Base-by-base conservation (phyloP, 495 filamentous ascomycete genomes). In the Penicillium roqueforti region DNA sequence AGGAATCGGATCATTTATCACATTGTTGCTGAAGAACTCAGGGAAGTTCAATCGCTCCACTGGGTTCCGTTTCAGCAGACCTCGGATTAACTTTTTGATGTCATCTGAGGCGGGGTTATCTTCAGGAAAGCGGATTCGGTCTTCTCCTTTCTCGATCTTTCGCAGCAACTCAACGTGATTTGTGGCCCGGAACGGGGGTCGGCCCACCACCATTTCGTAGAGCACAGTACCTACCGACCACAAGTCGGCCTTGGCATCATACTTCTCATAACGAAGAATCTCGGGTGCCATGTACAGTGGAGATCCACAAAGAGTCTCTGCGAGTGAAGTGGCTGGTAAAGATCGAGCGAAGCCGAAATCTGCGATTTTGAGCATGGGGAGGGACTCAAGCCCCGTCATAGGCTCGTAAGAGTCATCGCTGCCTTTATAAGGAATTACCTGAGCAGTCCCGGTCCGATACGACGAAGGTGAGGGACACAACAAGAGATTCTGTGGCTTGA, bases 231-330 rank as follows among this genome's bases (percentile, higher is more conserved):
- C 93, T 34, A 96, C 88, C 19, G 93, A 98, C 93, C 93, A 98
- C 32, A 98, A 73, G 76, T 98, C 93, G 37, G 91, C 93, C 66
- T 92, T 95, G 40, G 92, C 90, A 73, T 96, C 92, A 68, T 98
- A 98, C 67, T 91, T 92, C 66, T 98, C 92, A 60, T 97, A 98
- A 38, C 92, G 84, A 38, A 98, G 81, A 54, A 98, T 98, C 71
- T 98, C 93, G 2, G 93, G 93, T 1, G 93, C 93, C 93, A 98
- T 98, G 71, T 98, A 98, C 22, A 98, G 78, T 13, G 93, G 93
- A n/a, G 93, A 98, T 29, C 93, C 93, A 68, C 93, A 98, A 6
- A 98, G 78, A 3, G 93, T 98, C 66, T 98, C 93, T 7, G 93
- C 93, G 39, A 98, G 76, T 2, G 92, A 89, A 1, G 92, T 92